Percentiles rank a stretch among this genome's conserved stretches.
Evolutionary conservation across 108 stramenopile genomes (phyloP).

Genomic region (Nitzschia sp.): DNA sequence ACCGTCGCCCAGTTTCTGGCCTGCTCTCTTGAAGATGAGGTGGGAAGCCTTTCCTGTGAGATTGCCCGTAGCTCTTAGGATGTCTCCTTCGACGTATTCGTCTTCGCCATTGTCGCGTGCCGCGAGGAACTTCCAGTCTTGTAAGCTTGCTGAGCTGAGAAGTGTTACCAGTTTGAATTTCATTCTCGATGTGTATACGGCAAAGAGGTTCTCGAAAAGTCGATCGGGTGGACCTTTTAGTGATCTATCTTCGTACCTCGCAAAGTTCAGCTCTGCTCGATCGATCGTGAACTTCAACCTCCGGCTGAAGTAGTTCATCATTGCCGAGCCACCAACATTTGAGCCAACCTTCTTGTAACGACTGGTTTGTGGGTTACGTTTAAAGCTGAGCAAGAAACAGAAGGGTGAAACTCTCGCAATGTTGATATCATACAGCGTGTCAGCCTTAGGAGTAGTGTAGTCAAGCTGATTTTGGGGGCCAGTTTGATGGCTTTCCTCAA

Average conservation of each 20-base stretch:
- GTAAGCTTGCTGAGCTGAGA: constrained; percentile 76
- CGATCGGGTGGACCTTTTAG: constrained; percentile 83
- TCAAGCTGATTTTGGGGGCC: constrained; percentile 12
- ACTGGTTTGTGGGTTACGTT: constrained; percentile 66
- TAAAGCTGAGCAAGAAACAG: constrained; percentile 69
- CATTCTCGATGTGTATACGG: constrained; percentile 74
- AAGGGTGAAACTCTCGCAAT: constrained; percentile 76
- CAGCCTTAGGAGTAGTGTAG: constrained; percentile 71
- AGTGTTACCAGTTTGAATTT: constrained; percentile 80
- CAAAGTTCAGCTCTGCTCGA: constrained; percentile 75
- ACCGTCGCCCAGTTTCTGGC: constrained; percentile 69
- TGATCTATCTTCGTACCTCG: constrained; percentile 64
- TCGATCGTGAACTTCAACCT: constrained; percentile 81
- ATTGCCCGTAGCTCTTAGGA: constrained; percentile 82
- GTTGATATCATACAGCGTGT: constrained; percentile 70
- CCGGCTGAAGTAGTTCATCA: constrained; percentile 81
- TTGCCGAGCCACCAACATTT: constrained; percentile 55
- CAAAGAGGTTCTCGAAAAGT: constrained; percentile 66
- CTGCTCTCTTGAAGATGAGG: constrained; percentile 62
- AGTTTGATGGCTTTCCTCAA: constrained; percentile 33
- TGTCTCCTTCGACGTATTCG: constrained; percentile 83
- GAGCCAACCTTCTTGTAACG: constrained; percentile 54
- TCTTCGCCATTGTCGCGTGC: constrained; percentile 81
- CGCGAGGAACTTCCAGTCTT: constrained; percentile 85
- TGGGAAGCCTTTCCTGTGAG: constrained; percentile 76